Base-by-base conservation (phyloP, 1,284 basidiomycete species). In the Pholiota adiposa region DNA sequence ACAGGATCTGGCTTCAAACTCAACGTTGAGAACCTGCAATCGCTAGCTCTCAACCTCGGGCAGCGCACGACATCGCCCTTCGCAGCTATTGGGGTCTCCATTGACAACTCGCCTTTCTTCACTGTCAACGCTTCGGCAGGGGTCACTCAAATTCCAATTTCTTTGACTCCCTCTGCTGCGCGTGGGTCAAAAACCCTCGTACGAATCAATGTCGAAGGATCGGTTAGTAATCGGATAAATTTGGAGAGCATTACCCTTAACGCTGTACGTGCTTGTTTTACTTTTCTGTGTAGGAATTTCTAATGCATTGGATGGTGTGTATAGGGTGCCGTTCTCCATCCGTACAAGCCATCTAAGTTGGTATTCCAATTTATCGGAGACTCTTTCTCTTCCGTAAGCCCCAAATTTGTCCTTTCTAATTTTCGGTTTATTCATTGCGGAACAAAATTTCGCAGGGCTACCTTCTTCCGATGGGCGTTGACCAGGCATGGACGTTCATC, bases 321-420 rank as follows among this genome's bases (percentile, higher is more conserved):
- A 21, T 48, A 84, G 82, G 82, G 76, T 46, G 82, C 83, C 6
- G 60, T 65, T 5, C 65, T 85, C 0, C 69, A 78, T 11, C 78
- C 79, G 0, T 85, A 84, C 65, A 72, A 63, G 7, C 81, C 80
- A 0, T 81, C 79, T 0, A 74, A 75, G 36, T 69, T 83, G 7
- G 71, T 73, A 0, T 84, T 86, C 63, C 82, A 85, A 60, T 83
- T 84, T 66, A 84, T 87, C 46, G 84, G 84, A 0, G 83, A 86
- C 63, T 85, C 84, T 0, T 72, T 85, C 3, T 84, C 83, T 14
- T 80, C 84, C 18, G 83, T 84, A 66, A 60, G 77, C 66, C 33
- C 50, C 16, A 0, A 29, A 11, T 5, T 41, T 18, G 1, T 4
- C 36, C 18, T 12, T 34, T 5, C 31, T n/a, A 11, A 4, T 54